Conservation (phyloP, 1,284 basidiomycete genomes). For the Ustilago nuda region DNA sequence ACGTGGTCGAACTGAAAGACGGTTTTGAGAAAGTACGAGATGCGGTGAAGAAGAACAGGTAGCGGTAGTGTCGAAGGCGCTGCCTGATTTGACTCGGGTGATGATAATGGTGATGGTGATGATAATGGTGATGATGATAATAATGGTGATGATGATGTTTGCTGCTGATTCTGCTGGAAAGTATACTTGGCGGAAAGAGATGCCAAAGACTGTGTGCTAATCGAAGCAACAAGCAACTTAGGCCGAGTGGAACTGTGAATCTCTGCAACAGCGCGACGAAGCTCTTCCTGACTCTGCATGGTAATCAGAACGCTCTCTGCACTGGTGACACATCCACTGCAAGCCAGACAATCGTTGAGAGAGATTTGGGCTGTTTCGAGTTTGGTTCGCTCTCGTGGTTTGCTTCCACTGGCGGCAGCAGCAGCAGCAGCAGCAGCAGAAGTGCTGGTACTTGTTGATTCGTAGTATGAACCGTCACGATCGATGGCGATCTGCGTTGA, state of each 20-base stretch:
- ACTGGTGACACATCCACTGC: conserved; percentile 97
- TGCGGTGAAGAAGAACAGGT: conserved; percentile 70
- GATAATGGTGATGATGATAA: not conserved
- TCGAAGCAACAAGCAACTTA: conserved; percentile 58
- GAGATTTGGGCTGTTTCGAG: conserved; percentile 82
- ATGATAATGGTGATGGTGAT: not conserved
- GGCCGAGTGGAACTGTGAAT: conserved; percentile 13
- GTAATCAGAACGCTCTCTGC: conserved; percentile 97
- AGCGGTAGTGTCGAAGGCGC: conserved; percentile 68
- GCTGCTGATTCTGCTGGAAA: conserved; percentile 25
- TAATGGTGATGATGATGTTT: not conserved
- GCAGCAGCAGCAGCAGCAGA: not conserved
- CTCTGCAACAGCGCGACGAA: conserved; percentile 73
- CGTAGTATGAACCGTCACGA: conserved; percentile 81
- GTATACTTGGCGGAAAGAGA: conserved; percentile 73
- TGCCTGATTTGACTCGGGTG: not conserved
- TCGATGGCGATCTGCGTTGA: conserved; percentile 92
- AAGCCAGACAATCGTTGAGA: conserved; percentile 92
- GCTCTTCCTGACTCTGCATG: conserved; percentile 94
- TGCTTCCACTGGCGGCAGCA: conserved; percentile 14
- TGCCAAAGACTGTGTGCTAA: conserved; percentile 88
- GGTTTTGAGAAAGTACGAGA: conserved; percentile 69
- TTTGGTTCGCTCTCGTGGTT: conserved; percentile 63
- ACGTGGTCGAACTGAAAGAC: conserved; percentile 79
- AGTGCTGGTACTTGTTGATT: conserved; percentile 67